phyloP scores from a whole-genome alignment of 2,329 filamentous ascomycete genomes.

The Pseudogymnoascus sp. region DNA sequence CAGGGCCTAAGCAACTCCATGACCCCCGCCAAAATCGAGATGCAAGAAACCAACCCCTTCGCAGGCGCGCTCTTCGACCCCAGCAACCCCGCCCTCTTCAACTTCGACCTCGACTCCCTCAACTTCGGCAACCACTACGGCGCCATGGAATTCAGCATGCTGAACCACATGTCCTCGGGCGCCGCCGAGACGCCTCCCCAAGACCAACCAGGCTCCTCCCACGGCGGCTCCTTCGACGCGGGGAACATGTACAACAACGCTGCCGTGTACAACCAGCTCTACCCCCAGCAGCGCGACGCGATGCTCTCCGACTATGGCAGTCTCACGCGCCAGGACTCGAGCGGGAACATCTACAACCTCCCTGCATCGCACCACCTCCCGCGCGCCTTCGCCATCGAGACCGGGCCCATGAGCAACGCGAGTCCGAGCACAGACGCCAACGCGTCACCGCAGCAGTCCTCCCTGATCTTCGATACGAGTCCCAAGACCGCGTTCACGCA shows the following conservation, averaged over 20 bases:
- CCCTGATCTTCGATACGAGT: conserved; percentile 50
- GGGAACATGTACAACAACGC: conserved; percentile 26
- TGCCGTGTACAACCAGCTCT: conserved; percentile 42
- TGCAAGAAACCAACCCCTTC: conserved; percentile 36
- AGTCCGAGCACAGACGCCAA: conserved; percentile 61
- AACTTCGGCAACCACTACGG: conserved; percentile 97
- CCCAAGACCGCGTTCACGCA: conserved; percentile 34
- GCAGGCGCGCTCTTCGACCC: conserved; percentile 70
- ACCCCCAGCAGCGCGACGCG: conserved; percentile 38
- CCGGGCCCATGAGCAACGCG: conserved; percentile 55
- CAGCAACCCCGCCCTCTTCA: conserved; percentile 87
- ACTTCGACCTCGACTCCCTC: conserved; percentile 88
- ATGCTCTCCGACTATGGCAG: conserved; percentile 49
- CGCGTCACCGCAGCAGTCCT: conserved; percentile 52
- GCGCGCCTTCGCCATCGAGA: conserved; percentile 59
- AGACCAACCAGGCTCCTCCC: conserved; percentile 46
- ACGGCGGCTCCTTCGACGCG: conserved; percentile 37
- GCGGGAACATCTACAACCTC: conserved; percentile 35
- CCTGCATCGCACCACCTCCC: conserved; percentile 56
- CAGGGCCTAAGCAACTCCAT: conserved; percentile 23
- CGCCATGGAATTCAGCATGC: conserved; percentile 90
- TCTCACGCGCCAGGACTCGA: conserved; percentile 39
- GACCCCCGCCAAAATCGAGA: conserved; percentile 36
- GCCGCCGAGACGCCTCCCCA: conserved; percentile 72
- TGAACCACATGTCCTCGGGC: conserved; percentile 92